Evolutionary conservation across 345 rosid species (phyloP), one percentile per base, ranked within the genome.

Genomic region (Eucalyptus melliodora): DNA sequence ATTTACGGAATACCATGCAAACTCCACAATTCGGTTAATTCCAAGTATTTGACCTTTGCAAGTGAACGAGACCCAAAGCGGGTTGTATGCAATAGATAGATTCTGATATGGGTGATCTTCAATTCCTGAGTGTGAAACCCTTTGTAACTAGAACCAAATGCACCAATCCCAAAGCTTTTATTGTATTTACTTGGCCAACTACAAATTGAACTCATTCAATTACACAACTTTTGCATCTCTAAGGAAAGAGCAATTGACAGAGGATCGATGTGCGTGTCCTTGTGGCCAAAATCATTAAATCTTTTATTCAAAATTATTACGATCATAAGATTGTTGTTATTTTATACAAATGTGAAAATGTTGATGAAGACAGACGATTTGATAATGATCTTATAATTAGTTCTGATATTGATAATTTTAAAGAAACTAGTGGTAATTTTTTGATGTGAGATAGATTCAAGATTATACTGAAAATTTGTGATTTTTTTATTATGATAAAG

Each of bases 321-420:
- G 1, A n/a, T 14, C 0, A 30, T 10, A 10, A 65, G 19, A 7
- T 3, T n/a, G n/a, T 24, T 11, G n/a, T 69, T 17, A 7, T 34
- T 69, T 6, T 19, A 17, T 10, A 72, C 2, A 23, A 72, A 72
- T 11, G 44, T 34, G 26, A 72, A 12, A 34, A 6, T 5, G 3
- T 9, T 72, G 26, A 11, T 19, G 8, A 72, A 19, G 13, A 9
- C 1, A 23, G 0, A 31, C 0, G 6, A 16, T 69, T 1, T 34
- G 13, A 9, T 37, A 72, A 72, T 72, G 7, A 72, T 6, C 1
- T 12, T 72, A 5, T 34, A 72, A 17, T 31, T 67, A 0, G 40
- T 5, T 67, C 0, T 8, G 5, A 16, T 9, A 2, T 34, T 5
- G 3, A 72, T 34, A 72, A 34, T 19, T 72, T 72, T 17, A 11